phyloP scores from a whole-genome alignment of 2,329 filamentous ascomycete species.

The Penicillium palitans region DNA sequence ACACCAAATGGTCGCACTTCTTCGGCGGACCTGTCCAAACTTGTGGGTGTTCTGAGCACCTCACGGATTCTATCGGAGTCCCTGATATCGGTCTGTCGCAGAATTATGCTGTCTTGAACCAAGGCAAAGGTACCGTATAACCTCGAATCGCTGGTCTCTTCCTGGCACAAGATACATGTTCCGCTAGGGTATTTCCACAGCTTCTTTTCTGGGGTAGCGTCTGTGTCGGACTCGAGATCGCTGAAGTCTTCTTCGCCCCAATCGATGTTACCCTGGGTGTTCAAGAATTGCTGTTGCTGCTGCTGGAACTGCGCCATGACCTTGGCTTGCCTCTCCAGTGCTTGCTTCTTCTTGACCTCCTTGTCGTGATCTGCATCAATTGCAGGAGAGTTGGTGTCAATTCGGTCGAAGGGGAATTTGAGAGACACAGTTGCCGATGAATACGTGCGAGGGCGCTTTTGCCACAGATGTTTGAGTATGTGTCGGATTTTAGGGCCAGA shows the following conservation, averaged over 20 bases:
- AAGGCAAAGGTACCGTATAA: constrained; percentile 93
- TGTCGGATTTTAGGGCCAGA: constrained; percentile 82
- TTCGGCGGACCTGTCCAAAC: constrained; percentile 82
- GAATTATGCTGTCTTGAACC: constrained; percentile 78
- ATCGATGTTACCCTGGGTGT: constrained; percentile 81
- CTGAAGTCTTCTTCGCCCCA: constrained; percentile 84
- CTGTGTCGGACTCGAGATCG: constrained; percentile 55
- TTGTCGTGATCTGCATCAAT: constrained; percentile 59
- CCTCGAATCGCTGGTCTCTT: constrained; percentile 85
- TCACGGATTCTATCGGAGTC: constrained; percentile 84
- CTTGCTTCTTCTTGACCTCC: constrained; percentile 85
- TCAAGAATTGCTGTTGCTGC: constrained; percentile 92
- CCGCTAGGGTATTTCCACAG: constrained; percentile 88
- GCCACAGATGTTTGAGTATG: constrained; percentile 79
- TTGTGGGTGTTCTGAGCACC: constrained; percentile 72
- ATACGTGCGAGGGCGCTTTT: constrained; percentile 75
- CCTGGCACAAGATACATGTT: constrained; percentile 94
- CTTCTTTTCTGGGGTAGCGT: constrained; percentile 63
- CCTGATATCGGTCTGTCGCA: constrained; percentile 80
- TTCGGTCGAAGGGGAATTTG: constrained; percentile 69
- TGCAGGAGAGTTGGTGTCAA: constrained; percentile 81
- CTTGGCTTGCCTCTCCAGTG: constrained; percentile 81
- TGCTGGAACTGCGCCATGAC: constrained; percentile 99
- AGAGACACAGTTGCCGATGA: constrained; percentile 62
- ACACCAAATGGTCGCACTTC: constrained; percentile 85